phyloP scores from a whole-genome alignment of 108 stramenopile species.

The Hondaea fermentalgiana region DNA sequence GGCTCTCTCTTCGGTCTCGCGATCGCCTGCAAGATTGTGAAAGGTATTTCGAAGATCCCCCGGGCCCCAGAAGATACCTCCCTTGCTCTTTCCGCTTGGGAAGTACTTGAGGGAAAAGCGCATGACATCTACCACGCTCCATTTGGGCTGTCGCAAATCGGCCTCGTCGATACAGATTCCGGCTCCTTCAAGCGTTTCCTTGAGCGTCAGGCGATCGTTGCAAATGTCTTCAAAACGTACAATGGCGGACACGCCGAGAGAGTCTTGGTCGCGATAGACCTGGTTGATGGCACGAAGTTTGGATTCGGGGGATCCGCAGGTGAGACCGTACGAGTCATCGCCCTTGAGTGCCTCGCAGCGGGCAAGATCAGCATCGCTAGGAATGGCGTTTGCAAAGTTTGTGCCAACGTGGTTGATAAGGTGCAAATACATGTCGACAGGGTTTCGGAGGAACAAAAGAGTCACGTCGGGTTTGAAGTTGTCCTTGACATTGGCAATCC shows the following conservation, averaged over 20 bases:
- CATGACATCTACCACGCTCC: not conserved
- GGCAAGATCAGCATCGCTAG: not conserved
- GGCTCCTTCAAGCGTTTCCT: not conserved
- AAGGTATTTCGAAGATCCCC: not conserved
- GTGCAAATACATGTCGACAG: not conserved
- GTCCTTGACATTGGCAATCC: not conserved
- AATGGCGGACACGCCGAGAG: not conserved
- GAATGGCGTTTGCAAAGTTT: not conserved
- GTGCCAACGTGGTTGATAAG: not conserved
- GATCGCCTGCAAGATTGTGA: not conserved
- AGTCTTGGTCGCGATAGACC: not conserved
- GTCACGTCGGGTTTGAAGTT: not conserved
- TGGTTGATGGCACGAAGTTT: not conserved
- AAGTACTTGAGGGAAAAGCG: not conserved
- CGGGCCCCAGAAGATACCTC: not conserved
- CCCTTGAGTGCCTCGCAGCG: not conserved
- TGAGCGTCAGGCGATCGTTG: not conserved
- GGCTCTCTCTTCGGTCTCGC: not conserved
- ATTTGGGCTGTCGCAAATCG: not conserved
- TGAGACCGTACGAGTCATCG: not conserved
- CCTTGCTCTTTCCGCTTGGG: not conserved
- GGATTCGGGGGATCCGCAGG: not conserved
- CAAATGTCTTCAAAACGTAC: not conserved
- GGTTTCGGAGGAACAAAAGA: not conserved
- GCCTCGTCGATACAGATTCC: not conserved